A percentile compares a stretch with the other conserved stretches of the same genome.
Conservation (phyloP, 2,329 filamentous ascomycete genomes). For the Calonectria naviculata region DNA sequence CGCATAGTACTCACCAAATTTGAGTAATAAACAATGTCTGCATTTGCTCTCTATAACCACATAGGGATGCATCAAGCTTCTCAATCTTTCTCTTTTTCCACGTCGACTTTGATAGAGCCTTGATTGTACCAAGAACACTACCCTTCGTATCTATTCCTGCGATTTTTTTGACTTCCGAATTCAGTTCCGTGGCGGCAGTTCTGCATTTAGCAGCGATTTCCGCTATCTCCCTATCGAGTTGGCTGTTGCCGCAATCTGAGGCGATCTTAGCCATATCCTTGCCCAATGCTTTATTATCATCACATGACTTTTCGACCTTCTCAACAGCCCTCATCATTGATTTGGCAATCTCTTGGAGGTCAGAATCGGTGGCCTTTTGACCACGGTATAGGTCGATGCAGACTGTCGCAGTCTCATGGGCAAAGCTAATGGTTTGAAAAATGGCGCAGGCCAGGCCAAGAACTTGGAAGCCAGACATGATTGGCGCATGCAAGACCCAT, state of each 20-base stretch:
- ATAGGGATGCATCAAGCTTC: background rate
- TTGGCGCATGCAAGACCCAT: too few species aligned
- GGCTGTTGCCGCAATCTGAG: too few species aligned
- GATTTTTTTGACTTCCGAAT: background rate
- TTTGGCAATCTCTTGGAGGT: background rate
- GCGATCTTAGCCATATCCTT: too few species aligned
- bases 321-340: background rate
- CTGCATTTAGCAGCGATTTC: background rate
- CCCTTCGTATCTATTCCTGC: background rate
- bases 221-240: too few species aligned
- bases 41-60: background rate
- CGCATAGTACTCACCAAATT: background rate
- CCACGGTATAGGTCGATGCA: background rate
- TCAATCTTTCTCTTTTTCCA: background rate
- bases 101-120: background rate
- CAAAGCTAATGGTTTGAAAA: conserved; percentile 5
- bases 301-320: background rate
- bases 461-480: background rate
- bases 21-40: background rate
- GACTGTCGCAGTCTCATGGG: background rate
- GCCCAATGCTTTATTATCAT: background rate
- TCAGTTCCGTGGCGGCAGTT: background rate
- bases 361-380: background rate
- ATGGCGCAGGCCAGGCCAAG: background rate
- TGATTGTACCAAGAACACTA: too few species aligned